Conservation (phyloP, 306 rosid genomes). For the Corylus heterophylla region DNA sequence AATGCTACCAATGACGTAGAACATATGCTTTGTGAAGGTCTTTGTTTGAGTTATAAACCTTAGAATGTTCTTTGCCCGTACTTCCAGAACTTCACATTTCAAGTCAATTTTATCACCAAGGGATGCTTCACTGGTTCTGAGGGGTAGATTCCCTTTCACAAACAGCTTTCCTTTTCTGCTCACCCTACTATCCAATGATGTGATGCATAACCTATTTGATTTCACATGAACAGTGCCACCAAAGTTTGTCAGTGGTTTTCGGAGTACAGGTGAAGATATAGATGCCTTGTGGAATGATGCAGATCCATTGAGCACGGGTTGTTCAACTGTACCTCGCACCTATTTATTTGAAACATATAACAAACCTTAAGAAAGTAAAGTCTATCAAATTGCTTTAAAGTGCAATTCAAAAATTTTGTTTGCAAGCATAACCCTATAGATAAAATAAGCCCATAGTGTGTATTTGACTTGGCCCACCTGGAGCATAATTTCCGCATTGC, state of each 20-base stretch:
- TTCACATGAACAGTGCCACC: constrained; percentile 80
- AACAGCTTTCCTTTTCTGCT: constrained; percentile 81
- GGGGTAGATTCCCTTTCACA: constrained; percentile 92
- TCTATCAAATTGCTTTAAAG: constrained; percentile 14
- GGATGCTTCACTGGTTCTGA: constrained; percentile 74
- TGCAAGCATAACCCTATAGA: neutral
- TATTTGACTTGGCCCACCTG: constrained; percentile 55
- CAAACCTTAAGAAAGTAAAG: constrained; percentile 17
- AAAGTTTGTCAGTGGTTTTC: constrained; percentile 73
- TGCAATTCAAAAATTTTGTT: neutral
- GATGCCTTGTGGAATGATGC: constrained; percentile 89
- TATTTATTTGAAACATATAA: constrained; percentile 40
- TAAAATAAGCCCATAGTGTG: neutral
- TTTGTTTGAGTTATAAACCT: constrained; percentile 52
- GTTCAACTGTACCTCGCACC: constrained; percentile 90
- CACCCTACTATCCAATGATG: constrained; percentile 84
- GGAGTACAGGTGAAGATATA: constrained; percentile 83
- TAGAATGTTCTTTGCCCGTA: constrained; percentile 66
- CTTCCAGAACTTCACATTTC: constrained; percentile 89
- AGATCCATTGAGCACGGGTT: constrained; percentile 84
- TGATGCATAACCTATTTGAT: constrained; percentile 82
- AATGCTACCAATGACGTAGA: neutral
- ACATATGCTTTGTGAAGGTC: constrained; percentile 5
- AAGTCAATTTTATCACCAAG: constrained; percentile 77
- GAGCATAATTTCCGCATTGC: constrained; percentile 83